Percentiles rank a stretch among this genome's conserved stretches.
Evolutionary conservation across 164 flowering plant species (phyloP).

Genomic region (Houttuynia cordata): DNA sequence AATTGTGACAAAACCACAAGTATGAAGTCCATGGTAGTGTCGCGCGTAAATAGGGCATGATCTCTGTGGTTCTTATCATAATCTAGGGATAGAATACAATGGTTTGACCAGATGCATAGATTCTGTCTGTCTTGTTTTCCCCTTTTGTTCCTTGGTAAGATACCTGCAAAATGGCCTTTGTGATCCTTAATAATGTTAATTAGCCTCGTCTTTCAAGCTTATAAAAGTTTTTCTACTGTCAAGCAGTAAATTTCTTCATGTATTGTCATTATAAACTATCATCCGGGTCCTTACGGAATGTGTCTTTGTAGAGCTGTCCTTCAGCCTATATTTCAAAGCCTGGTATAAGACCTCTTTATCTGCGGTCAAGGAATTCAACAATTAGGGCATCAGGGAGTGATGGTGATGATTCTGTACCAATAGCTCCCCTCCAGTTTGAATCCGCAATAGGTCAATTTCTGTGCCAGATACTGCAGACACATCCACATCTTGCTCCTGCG

Average conservation of each 20-base stretch:
- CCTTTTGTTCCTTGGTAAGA: too few species aligned
- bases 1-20: too few species aligned
- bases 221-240: neutral
- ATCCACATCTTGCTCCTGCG: conserved; percentile 80
- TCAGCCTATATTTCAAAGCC: conserved; percentile 30
- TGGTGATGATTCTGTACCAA: conserved; percentile 27
- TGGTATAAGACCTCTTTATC: conserved; percentile 19
- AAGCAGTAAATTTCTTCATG: neutral
- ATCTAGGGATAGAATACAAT: too few species aligned
- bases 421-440: conserved; percentile 67
- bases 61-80: too few species aligned
- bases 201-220: neutral
- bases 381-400: conserved; percentile 51
- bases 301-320: conserved; percentile 27
- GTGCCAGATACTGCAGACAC: conserved; percentile 62
- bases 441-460: conserved; percentile 84
- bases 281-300: conserved; percentile 4
- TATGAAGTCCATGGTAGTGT: too few species aligned
- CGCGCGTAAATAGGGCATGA: too few species aligned
- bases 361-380: conserved; percentile 25
- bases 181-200: too few species aligned
- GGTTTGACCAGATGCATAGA: too few species aligned
- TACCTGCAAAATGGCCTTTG: too few species aligned
- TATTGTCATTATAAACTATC: neutral
- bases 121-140: too few species aligned